These are phyloP conservation scores for Cyberlindnera mississippiensis DNA, from an alignment of 805 yeast species.

Conservation along the genomic window DNA sequence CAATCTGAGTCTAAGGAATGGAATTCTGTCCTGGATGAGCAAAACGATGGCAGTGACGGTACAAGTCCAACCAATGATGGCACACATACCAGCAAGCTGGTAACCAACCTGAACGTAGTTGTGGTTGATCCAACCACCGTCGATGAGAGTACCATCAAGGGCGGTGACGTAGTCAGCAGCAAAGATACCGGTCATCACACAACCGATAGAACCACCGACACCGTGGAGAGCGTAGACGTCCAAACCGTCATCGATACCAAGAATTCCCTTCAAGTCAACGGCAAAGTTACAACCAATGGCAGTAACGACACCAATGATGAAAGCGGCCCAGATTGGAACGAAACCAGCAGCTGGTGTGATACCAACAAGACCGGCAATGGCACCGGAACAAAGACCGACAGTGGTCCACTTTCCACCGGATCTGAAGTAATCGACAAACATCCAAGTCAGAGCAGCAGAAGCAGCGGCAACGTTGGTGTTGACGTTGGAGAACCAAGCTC, in stretches of 20 bases:
- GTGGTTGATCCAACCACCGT: slow-evolving; percentile 88
- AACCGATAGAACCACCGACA: slow-evolving; percentile 86
- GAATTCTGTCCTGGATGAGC: slow-evolving; percentile 65
- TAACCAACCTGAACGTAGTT: slow-evolving; percentile 80
- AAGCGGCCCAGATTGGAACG: slow-evolving; percentile 88
- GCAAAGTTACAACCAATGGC: slow-evolving; percentile 80
- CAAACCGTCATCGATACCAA: slow-evolving; percentile 89
- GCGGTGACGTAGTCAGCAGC: slow-evolving; percentile 90
- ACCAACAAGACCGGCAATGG: slow-evolving; percentile 90
- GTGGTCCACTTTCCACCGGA: slow-evolving; percentile 89
- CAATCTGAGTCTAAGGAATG: slow-evolving; percentile 77
- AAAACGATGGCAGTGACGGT: slow-evolving; percentile 66
- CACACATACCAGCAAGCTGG: slow-evolving; percentile 75
- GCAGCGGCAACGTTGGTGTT: slow-evolving; percentile 95
- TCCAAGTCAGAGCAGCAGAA: slow-evolving; percentile 90
- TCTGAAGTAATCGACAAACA: slow-evolving; percentile 79
- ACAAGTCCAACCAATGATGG: slow-evolving; percentile 75
- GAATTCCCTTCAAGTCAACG: slow-evolving; percentile 67
- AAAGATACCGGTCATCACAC: slow-evolving; percentile 82
- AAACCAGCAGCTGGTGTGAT: slow-evolving; percentile 97
- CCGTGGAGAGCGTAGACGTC: slow-evolving; percentile 94
- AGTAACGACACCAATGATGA: slow-evolving; percentile 77
- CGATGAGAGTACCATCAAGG: slow-evolving; percentile 67
- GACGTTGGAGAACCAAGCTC: slow-evolving; percentile 91
- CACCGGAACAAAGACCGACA: slow-evolving; percentile 91